A percentile compares a stretch with the other conserved stretches of the same genome.
phyloP scores from a whole-genome alignment of 1,284 basidiomycete genomes.

The Apiotrichum gamsii region DNA sequence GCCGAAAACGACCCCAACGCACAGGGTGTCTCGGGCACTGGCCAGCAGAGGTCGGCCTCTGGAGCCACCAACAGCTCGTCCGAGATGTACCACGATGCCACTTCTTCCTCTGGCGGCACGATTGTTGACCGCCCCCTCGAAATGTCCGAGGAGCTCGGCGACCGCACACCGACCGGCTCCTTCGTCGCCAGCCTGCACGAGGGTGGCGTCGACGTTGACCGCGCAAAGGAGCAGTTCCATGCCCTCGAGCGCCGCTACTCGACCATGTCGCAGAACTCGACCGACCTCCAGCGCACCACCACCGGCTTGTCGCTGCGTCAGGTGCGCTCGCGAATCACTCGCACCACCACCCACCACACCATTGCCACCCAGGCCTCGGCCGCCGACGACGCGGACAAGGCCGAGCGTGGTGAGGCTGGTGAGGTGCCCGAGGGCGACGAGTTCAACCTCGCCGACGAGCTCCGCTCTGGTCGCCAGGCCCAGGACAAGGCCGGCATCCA shows the following conservation, averaged over 20 bases:
- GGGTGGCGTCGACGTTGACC: constrained; percentile 30
- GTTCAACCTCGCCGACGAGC: constrained; percentile 59
- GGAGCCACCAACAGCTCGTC: neutral
- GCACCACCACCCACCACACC: constrained; percentile 9
- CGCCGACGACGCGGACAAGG: constrained; percentile 32
- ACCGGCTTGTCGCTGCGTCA: constrained; percentile 25
- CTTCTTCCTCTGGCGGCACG: neutral
- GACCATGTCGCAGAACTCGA: constrained; percentile 34
- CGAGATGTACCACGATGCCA: constrained; percentile 5
- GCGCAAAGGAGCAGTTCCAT: constrained; percentile 39
- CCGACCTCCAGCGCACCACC: constrained; percentile 25
- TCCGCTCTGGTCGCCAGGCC: constrained; percentile 62
- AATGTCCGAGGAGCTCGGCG: constrained; percentile 3
- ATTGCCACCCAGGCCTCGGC: neutral
- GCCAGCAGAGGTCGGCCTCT: neutral
- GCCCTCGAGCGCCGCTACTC: constrained; percentile 41
- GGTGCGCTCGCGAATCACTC: constrained; percentile 15
- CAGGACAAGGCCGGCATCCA: constrained; percentile 66
- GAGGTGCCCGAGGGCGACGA: constrained; percentile 13
- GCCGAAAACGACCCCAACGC: neutral
- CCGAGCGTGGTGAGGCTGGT: constrained; percentile 12
- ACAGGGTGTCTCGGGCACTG: neutral
- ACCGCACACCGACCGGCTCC: constrained; percentile 22
- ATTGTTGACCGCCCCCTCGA: neutral
- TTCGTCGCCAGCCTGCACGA: constrained; percentile 36